Conservation (phyloP, 2,329 filamentous ascomycete species). For the Bertia moriformis region DNA sequence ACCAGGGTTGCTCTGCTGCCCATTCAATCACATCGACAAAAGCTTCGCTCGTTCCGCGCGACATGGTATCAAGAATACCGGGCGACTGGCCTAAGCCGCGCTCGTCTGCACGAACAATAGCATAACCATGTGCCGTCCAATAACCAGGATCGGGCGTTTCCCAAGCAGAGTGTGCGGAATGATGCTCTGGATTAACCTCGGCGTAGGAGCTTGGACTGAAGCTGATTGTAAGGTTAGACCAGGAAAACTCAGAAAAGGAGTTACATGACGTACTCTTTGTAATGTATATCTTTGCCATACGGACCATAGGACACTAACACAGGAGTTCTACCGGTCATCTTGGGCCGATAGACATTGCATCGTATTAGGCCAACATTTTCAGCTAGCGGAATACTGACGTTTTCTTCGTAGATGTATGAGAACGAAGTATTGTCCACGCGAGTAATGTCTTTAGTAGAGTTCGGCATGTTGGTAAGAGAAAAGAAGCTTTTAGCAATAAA, state of each 20-base stretch:
- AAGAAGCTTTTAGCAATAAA: conserved; percentile 7
- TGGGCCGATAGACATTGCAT: conserved; percentile 34
- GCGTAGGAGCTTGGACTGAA: conserved; percentile 23
- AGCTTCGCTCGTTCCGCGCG: conserved; percentile 26
- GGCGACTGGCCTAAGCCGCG: conserved; percentile 29
- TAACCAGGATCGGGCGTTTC: conserved; percentile 41
- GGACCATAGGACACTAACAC: conserved; percentile 60
- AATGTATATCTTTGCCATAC: conserved; percentile 60
- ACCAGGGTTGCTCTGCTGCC: conserved; percentile 29
- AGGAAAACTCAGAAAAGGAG: too few species aligned
- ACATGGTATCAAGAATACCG: conserved; percentile 32
- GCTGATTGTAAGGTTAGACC: too few species aligned
- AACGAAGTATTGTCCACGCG: conserved; percentile 13
- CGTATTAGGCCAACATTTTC: conserved; percentile 23
- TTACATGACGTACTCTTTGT: conserved; percentile 31
- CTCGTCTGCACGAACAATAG: conserved; percentile 36
- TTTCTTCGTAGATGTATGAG: conserved; percentile 31
- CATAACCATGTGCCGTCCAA: conserved; percentile 39
- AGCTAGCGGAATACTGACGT: conserved; percentile 28
- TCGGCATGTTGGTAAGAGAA: conserved; percentile 11
- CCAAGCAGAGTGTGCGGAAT: conserved; percentile 38
- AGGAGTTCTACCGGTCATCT: conserved; percentile 24
- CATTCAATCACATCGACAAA: conserved; percentile 35
- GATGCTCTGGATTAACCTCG: conserved; percentile 37
- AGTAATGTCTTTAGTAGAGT: conserved; percentile 12